Evolutionary conservation across 176 grass and related monocot genomes (phyloP).

Genomic region (Carex scoparia): DNA sequence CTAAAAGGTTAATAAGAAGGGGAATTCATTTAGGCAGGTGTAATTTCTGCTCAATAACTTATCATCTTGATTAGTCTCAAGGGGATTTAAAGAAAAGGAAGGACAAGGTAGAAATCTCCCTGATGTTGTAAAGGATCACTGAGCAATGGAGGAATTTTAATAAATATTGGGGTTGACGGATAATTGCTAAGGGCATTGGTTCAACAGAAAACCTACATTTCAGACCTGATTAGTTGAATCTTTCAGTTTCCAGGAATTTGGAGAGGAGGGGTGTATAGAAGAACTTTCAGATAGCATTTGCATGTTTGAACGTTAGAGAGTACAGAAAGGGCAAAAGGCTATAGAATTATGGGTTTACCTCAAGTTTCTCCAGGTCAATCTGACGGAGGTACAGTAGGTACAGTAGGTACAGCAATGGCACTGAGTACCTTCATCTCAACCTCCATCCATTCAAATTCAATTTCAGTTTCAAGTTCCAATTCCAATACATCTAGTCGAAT

Average conservation of each 20-base stretch:
- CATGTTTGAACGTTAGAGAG: background rate
- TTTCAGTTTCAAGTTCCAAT: conserved; percentile 18
- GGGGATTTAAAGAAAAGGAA: background rate
- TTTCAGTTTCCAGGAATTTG: background rate
- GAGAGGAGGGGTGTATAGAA: background rate
- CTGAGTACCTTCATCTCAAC: conserved; percentile 35
- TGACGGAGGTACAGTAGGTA: conserved; percentile 29
- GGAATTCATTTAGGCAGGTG: background rate
- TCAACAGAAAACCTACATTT: background rate
- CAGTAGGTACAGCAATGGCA: conserved; percentile 25
- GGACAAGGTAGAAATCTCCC: background rate
- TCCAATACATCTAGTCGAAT: conserved; percentile 10
- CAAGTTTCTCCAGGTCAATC: conserved; percentile 37
- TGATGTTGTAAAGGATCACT: background rate
- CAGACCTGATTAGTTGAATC: background rate
- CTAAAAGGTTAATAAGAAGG: background rate
- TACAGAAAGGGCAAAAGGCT: background rate
- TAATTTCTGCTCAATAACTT: background rate
- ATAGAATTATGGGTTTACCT: conserved; percentile 64
- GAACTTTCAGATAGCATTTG: background rate
- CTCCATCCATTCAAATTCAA: conserved; percentile 13
- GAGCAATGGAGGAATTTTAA: background rate
- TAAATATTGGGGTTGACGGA: background rate
- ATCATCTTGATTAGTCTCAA: conserved; percentile 2
- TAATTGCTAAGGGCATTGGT: background rate